A percentile compares a stretch with the other conserved stretches of the same genome.
Evolutionary conservation across 2,329 filamentous ascomycete species (phyloP).

Genomic region (Trichoderma lentiforme): DNA sequence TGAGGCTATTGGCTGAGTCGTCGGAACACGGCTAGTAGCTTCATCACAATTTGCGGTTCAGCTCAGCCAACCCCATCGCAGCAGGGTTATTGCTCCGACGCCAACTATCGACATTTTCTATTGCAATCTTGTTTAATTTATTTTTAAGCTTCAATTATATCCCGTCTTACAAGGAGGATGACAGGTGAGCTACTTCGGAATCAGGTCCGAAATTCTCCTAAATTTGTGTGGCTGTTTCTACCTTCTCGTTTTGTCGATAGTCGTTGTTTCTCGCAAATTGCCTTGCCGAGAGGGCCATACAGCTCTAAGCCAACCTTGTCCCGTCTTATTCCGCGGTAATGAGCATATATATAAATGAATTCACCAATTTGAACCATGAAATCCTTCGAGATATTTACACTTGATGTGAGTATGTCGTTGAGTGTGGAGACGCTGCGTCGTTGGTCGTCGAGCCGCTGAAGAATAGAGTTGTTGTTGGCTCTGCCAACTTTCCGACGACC

Average conservation of each 20-base stretch:
- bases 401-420: not conserved
- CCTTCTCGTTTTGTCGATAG: conserved; percentile 12
- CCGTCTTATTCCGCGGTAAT: not conserved
- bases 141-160: conserved; percentile 9
- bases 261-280: not conserved
- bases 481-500: not conserved
- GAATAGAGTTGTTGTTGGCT: not conserved
- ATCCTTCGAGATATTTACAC: not conserved
- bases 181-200: not conserved
- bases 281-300: not conserved
- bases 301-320: not conserved
- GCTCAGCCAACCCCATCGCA: not conserved
- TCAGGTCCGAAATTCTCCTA: not conserved
- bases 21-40: not conserved
- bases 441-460: not conserved
- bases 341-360: not conserved
- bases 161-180: not conserved
- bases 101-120: not conserved
- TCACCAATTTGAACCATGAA: not conserved
- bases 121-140: conserved; percentile 4
- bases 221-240: not conserved
- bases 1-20: not conserved
- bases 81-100: not conserved
- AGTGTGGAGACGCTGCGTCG: not conserved
- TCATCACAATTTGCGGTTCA: not conserved